These are phyloP conservation scores for Vitis labrusca DNA, from an alignment of 164 flowering plant species.

Conservation along the genomic window DNA sequence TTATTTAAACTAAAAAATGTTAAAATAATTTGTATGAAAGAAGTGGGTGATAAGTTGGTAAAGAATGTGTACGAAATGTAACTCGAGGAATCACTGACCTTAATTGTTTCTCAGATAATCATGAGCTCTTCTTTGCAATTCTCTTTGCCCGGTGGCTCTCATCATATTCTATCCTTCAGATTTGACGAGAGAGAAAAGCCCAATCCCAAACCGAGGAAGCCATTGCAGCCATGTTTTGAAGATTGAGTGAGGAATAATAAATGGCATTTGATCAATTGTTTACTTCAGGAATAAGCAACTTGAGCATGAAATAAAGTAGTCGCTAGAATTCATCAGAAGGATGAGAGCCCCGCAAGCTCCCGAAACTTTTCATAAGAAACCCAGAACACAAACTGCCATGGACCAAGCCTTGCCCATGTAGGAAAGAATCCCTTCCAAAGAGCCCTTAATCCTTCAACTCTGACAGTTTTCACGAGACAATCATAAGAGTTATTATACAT, in stretches of 20 bases:
- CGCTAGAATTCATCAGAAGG: constrained; percentile 43
- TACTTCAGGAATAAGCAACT: background rate
- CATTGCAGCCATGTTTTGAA: too few species aligned
- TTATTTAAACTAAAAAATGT: too few species aligned
- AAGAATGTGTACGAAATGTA: too few species aligned
- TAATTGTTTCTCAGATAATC: too few species aligned
- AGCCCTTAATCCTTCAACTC: constrained; percentile 68
- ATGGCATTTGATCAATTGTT: background rate
- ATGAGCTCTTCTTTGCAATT: too few species aligned
- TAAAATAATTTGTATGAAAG: too few species aligned
- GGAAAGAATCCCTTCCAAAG: constrained; percentile 95
- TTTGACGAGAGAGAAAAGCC: too few species aligned
- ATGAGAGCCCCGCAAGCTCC: constrained; percentile 58
- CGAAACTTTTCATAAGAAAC: constrained; percentile 77
- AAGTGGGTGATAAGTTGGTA: too few species aligned
- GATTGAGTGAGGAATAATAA: background rate
- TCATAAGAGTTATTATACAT: constrained; percentile 66
- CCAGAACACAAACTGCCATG: constrained; percentile 96
- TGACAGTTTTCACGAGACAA: constrained; percentile 75
- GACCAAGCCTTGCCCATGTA: constrained; percentile 97
- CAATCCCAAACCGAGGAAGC: too few species aligned
- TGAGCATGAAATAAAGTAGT: background rate
- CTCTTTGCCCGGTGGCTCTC: too few species aligned
- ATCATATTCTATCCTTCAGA: too few species aligned
- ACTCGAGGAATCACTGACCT: too few species aligned